phyloP scores from a whole-genome alignment of 441 rosid species.

The Arabidopsis lyrata region DNA sequence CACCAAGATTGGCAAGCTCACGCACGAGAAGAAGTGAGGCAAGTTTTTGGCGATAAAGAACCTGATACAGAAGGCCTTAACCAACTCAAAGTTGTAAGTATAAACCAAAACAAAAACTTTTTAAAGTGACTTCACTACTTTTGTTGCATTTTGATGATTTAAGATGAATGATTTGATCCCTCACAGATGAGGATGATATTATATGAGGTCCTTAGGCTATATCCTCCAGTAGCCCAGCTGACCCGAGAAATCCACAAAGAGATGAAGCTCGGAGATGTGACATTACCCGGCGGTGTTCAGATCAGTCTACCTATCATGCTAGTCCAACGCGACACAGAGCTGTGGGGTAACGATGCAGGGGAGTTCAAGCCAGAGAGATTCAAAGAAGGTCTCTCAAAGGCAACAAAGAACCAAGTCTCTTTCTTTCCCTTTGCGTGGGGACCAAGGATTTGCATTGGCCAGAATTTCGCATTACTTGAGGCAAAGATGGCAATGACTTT shows the following conservation, averaged over 20 bases:
- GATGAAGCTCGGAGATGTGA: constrained; percentile 35
- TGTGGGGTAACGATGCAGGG: constrained; percentile 30
- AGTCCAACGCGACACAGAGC: constrained; percentile 31
- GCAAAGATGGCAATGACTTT: constrained; percentile 49
- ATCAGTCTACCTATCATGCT: constrained; percentile 27
- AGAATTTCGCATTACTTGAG: constrained; percentile 45
- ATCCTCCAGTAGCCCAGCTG: constrained; percentile 41
- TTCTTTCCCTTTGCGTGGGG: constrained; percentile 50
- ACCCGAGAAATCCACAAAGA: constrained; percentile 28
- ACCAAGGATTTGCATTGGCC: constrained; percentile 50
- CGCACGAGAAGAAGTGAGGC: constrained; percentile 37
- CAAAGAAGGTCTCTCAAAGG: constrained; percentile 51
- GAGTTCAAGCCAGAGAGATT: constrained; percentile 40
- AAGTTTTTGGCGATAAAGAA: constrained; percentile 37
- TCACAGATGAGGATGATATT: constrained; percentile 46
- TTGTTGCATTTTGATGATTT: constrained; percentile 1
- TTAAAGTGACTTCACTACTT: background rate
- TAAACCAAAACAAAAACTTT: background rate
- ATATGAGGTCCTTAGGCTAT: constrained; percentile 48
- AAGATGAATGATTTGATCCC: background rate
- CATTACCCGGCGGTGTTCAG: constrained; percentile 24
- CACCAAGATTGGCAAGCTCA: constrained; percentile 43
- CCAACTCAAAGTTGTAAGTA: constrained; percentile 41
- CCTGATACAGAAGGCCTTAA: constrained; percentile 21
- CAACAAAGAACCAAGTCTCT: constrained; percentile 38